Base-by-base conservation (phyloP, 345 rosid species). In the Moringa oleifera region DNA sequence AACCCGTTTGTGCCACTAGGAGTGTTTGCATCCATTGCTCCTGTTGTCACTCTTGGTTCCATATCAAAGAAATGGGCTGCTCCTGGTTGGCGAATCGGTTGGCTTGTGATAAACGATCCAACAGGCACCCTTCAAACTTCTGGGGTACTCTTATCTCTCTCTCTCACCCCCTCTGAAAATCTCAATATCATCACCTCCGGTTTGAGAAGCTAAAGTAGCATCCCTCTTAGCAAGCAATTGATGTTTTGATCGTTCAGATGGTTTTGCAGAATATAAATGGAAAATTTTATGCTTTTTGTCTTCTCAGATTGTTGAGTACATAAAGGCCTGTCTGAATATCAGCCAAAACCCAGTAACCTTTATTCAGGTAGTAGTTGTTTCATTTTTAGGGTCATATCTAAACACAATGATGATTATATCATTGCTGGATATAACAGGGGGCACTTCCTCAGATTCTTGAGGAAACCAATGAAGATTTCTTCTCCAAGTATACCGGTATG, bases 281-380 rank as follows among this genome's bases (percentile, higher is more conserved):
- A n/a, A 57, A 33, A n/a, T 11, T 58, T 49, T 41, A 12, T 53
- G 7, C n/a, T 25, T 53, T 25, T 19, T 23, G 7, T 64, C 17
- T 41, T 41, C 19, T 57, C 69, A 79, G 86, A n/a, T 74, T 55
- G 60, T 60, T 10, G 74, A 76, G 19, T 53, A 28, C 16, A 62
- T 79, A 6, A 62, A 49, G 45, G 21, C 18, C 8, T 58, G 9
- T 36, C 58, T 76, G 23, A 25, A 52, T 20, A 51, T 68, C 33
- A 23, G 45, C 12, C 0, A 9, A 18, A 77, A 73, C 19, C 85
- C 88, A 57, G 28, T 76, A 51, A 83, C 86, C 12, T 78, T 88
- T 41, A 58, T 74, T 66, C 95, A 88, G 89, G 89, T 83, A 28
- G n/a, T n/a, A n/a, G n/a, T n/a, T n/a, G n/a, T n/a, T n/a, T n/a